Percentiles rank a stretch among this genome's conserved stretches.
These are phyloP conservation scores for Microdochium nivale DNA, from an alignment of 2,329 filamentous ascomycete genomes.

Conservation along the genomic window DNA sequence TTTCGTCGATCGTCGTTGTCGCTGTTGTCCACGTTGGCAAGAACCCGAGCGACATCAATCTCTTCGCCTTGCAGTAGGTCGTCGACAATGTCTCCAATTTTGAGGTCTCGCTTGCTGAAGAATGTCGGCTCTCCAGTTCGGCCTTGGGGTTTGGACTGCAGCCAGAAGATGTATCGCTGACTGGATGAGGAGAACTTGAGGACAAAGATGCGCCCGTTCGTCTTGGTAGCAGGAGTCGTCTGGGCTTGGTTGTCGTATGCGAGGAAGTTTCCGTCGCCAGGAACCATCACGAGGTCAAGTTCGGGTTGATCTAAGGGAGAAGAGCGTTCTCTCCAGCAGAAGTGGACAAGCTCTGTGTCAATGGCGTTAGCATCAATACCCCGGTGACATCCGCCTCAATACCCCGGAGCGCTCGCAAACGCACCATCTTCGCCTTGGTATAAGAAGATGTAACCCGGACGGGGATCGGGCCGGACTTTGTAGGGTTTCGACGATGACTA, in stretches of 20 bases:
- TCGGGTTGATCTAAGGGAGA: constrained; percentile 64
- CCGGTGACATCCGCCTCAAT: too few relatives aligned
- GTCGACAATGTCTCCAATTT: constrained; percentile 83
- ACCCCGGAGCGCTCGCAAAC: constrained; percentile 9
- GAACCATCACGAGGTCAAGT: constrained; percentile 89
- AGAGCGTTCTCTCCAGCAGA: constrained; percentile 87
- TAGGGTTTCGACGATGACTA: constrained; percentile 38
- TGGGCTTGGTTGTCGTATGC: constrained; percentile 61
- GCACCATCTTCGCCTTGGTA: constrained; percentile 75
- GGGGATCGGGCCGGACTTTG: constrained; percentile 65
- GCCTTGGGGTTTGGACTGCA: constrained; percentile 82
- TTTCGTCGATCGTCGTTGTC: constrained; percentile 33
- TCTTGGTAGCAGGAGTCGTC: constrained; percentile 51
- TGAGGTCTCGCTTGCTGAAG: constrained; percentile 79
- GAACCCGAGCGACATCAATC: constrained; percentile 66
- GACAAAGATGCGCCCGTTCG: constrained; percentile 84
- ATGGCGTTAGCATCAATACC: constrained; percentile 2
- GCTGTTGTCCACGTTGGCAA: constrained; percentile 52
- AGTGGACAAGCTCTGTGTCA: constrained; percentile 72
- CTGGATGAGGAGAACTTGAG: constrained; percentile 92
- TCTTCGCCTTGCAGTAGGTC: constrained; percentile 80
- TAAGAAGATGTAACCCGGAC: constrained; percentile 83
- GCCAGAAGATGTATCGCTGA: constrained; percentile 88
- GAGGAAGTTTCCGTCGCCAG: constrained; percentile 76
- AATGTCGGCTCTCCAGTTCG: constrained; percentile 60